Base-by-base conservation (phyloP, 441 rosid genomes). In the Theobroma grandiflorum region DNA sequence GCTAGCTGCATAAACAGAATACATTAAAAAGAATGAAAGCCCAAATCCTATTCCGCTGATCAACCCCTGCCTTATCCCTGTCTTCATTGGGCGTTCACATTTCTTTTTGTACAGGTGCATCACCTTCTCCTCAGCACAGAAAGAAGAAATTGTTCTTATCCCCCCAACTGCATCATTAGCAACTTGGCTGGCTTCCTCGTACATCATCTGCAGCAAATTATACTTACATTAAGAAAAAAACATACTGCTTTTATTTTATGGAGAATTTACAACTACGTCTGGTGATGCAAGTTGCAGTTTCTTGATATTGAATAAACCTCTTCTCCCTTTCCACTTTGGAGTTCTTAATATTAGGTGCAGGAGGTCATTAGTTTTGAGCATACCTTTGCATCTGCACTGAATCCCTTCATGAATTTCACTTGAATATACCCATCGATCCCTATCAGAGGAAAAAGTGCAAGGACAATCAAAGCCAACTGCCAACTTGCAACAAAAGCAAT, bases 121-220 rank as follows among this genome's bases (percentile, higher is more conserved):
- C 81, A 94, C 92, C 79, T 86, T 95, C 80, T 94, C 95, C 78
- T 94, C 99, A 0, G 94, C 94, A 72, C 98, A 91, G 81, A 90
- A 95, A 5, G 98, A 95, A 63, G 99, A 96, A 74, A 95, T 93
- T 4, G 99, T 94, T 82, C 99, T 90, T 72, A 95, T 94, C 75
- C 97, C 90, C 64, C 99, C 94, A 0, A 93, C 93, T 6, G 98
- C 98, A 78, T 95, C 97, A 69, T 85, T 88, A 2, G 95, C 98
- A 58, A 95, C 93, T 83, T 93, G 91, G 79, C 96, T 95, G 16
- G 99, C 98, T 83, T 94, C 94, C 83, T 90, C 95, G 11, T 94
- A 95, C 92, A 87, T 90, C 82, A 53, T 79, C 98, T 95, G 90
- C 80, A 79, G 15, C 37, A 55, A 82, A 76, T 66, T 16, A 18